phyloP scores from a whole-genome alignment of 2,329 filamentous ascomycete genomes.

The Mycocentrospora acerina region DNA sequence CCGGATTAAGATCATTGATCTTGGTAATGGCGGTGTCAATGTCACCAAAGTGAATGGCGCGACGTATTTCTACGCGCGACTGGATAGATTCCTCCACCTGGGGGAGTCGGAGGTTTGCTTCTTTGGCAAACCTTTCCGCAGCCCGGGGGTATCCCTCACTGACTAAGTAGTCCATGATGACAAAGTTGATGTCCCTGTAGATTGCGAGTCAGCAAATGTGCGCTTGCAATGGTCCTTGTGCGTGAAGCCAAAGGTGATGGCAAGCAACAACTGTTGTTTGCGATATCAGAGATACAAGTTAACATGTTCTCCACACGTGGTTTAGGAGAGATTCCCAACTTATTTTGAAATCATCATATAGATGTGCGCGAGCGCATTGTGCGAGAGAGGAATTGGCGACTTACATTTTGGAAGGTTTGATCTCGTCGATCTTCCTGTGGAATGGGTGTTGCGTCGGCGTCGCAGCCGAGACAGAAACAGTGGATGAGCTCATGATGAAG shows the following conservation, averaged over 20 bases:
- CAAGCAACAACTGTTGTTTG: constrained; percentile 20
- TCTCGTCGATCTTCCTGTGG: constrained; percentile 77
- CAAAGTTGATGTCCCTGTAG: constrained; percentile 83
- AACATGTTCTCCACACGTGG: constrained; percentile 86
- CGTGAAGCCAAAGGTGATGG: constrained; percentile 2
- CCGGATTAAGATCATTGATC: constrained; percentile 85
- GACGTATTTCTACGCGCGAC: constrained; percentile 78
- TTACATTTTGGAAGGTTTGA: constrained; percentile 89
- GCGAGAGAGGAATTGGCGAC: constrained; percentile 31
- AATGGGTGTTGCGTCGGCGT: constrained; percentile 73
- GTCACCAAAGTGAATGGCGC: constrained; percentile 80
- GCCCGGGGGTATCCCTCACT: constrained; percentile 93
- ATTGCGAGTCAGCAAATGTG: constrained; percentile 25
- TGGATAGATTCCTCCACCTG: constrained; percentile 73
- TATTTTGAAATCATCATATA: constrained; percentile 81
- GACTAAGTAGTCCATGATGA: constrained; percentile 96
- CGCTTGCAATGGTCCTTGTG: neutral
- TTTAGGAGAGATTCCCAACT: constrained; percentile 99
- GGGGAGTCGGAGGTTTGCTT: constrained; percentile 81
- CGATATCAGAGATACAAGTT: constrained; percentile 72
- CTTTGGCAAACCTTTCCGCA: constrained; percentile 88
- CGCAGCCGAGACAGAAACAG: constrained; percentile 71
- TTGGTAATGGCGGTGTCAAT: constrained; percentile 83
- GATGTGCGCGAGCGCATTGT: constrained; percentile 7
- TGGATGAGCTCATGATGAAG: constrained; percentile 59